Percentiles rank a stretch among this genome's conserved stretches.
Conservation (phyloP, 306 rosid species). For the barrel medic (Medicago truncatula) region DNA sequence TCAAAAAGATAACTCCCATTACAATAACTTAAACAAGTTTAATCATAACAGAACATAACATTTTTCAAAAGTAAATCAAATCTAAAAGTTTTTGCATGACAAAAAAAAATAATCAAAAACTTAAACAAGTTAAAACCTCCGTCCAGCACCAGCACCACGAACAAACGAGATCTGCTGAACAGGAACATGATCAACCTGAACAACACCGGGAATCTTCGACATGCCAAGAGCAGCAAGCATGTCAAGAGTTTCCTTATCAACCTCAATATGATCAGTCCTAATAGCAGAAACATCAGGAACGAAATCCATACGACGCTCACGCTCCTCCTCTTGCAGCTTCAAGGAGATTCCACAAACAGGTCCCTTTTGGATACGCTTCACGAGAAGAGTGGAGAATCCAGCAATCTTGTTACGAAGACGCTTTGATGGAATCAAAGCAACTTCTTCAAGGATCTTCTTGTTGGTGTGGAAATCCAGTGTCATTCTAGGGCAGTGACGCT, state of each 20-base stretch:
- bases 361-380: conserved; percentile 17
- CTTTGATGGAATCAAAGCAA: neutral
- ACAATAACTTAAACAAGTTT: neutral
- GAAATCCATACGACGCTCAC: conserved; percentile 1
- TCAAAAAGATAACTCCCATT: neutral
- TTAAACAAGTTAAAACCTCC: neutral
- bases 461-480: neutral
- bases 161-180: neutral
- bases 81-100: neutral
- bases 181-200: neutral
- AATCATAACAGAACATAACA: neutral
- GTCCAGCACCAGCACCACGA: neutral
- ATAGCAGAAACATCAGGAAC: neutral
- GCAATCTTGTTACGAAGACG: no score
- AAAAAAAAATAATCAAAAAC: neutral
- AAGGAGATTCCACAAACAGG: neutral
- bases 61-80: neutral
- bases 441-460: neutral
- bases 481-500: neutral
- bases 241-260: neutral
- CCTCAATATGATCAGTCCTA: neutral
- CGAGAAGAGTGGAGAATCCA: neutral
- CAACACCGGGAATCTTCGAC: neutral
- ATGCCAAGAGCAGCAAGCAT: conserved; percentile 6
- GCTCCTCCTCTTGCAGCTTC: conserved; percentile 22